Evolutionary conservation across 1,139 yeast species (phyloP), one percentile per base, ranked within the genome.

Genomic region (Candida sp.): DNA sequence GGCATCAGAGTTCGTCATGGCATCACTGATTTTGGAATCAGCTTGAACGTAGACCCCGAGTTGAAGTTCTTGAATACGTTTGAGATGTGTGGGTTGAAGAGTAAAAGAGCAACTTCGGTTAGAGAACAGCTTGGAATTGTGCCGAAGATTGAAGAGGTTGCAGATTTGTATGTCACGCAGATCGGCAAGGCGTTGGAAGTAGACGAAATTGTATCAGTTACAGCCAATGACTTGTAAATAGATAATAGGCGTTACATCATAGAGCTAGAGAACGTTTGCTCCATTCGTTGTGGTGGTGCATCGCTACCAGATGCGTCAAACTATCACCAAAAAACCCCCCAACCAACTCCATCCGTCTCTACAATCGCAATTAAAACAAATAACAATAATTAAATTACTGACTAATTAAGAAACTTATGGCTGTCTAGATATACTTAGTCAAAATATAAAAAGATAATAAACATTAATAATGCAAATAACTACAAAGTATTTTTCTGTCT

Each of bases 21-120:
- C 17, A 80, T 96, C 40, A 90, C 98, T 0, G 85, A 96, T 1
- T 97, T 92, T 69, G 99, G 99, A 0, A 77, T 93, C 11, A 91
- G 96, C 0, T 78, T 96, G 45, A 96, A 96, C 63, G 86, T 90
- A 2, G 60, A 65, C 37, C 93, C 97, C 0, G 91, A 92, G 58
- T 75, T 91, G 49, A 77, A 81, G 43, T 90, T 80, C 69, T 80
- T 93, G 62, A 88, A 90, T 55, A 70, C 80, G 0, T 78, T 90
- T 58, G 86, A 84, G 9, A 91, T 96, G 79, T 96, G 99, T 72
- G 99, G 99, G 1, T 73, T 93, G 42, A 84, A 88, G 0, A 83
- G 80, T 9, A 81, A 81, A 33, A 49, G 52, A 5, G 78, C 81
- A 42, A 75, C 80, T 1, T 74, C 80, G 1, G 62, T 78, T 7